Evolutionary conservation across 352 stramenopile species (phyloP).

Genomic region (Pythium grandisporangium): DNA sequence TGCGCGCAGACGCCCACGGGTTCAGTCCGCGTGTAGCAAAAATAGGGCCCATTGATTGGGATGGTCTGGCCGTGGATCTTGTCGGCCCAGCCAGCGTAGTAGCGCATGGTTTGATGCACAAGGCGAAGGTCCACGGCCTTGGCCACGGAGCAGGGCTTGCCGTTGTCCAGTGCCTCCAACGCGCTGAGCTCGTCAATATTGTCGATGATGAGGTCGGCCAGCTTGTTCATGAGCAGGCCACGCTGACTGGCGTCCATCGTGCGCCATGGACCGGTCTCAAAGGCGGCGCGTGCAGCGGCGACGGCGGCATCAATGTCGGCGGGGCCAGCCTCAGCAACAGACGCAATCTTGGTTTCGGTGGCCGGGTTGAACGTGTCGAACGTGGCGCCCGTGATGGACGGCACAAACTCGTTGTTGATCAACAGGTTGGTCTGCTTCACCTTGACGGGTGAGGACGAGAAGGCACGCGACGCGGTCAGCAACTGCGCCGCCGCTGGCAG

Average conservation of each 20-base stretch:
- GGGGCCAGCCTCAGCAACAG: slow-evolving; percentile 42
- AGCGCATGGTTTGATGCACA: slow-evolving; percentile 84
- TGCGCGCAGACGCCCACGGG: slow-evolving; percentile 82
- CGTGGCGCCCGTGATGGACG: slow-evolving; percentile 43
- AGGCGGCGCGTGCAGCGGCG: slow-evolving; percentile 47
- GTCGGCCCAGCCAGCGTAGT: slow-evolving; percentile 88
- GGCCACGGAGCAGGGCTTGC: slow-evolving; percentile 87
- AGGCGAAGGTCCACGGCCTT: slow-evolving; percentile 70
- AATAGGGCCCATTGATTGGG: slow-evolving; percentile 28
- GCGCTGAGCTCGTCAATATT: slow-evolving; percentile 49
- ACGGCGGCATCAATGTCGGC: slow-evolving; percentile 76
- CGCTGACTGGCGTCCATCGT: slow-evolving; percentile 29
- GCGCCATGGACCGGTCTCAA: slow-evolving; percentile 58
- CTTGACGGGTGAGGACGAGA: slow-evolving; percentile 22
- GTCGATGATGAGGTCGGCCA: slow-evolving; percentile 38
- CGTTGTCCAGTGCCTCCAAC: slow-evolving; percentile 92
- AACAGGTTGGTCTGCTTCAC: slow-evolving; percentile 75
- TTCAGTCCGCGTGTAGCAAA: slow-evolving; percentile 56
- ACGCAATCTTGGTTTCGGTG: slow-evolving; percentile 68
- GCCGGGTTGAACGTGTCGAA: slow-evolving; percentile 81
- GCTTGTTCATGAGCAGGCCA: slow-evolving; percentile 23
- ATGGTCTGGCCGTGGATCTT: slow-evolving; percentile 72
- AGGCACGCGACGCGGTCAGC: slow-evolving; percentile 2
- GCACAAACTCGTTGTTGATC: slow-evolving; percentile 83
- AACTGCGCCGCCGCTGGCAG: slow-evolving; percentile 17